Evolutionary conservation across 2,329 filamentous ascomycete genomes (phyloP).

Genomic region (Trichoderma semiorbis): DNA sequence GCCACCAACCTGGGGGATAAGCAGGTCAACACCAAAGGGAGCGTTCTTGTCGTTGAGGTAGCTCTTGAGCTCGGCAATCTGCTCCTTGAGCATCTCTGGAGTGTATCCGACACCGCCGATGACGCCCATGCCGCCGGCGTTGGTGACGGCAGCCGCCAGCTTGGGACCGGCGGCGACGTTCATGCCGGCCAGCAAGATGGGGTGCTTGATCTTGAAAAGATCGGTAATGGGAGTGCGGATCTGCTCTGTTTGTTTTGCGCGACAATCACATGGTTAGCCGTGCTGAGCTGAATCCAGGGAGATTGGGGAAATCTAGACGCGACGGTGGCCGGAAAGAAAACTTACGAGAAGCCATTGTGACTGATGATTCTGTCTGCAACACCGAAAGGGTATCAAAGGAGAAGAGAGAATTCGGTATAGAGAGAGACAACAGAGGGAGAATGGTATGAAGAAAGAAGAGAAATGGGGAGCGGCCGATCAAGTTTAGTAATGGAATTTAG

Average conservation of each 20-base stretch:
- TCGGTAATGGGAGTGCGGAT: conserved; percentile 91
- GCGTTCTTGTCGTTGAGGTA: conserved; percentile 86
- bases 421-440: background rate
- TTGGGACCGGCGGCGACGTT: conserved; percentile 97
- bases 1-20: conserved; percentile 92
- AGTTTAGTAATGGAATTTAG: conserved; percentile 2
- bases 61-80: conserved; percentile 90
- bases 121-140: conserved; percentile 93
- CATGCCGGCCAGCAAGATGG: conserved; percentile 94
- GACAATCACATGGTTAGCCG: conserved; percentile 6
- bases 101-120: conserved; percentile 96
- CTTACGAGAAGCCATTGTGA: conserved; percentile 73
- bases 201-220: conserved; percentile 97
- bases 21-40: conserved; percentile 89
- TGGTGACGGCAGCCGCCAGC: conserved; percentile 93
- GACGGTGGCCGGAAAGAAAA: background rate
- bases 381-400: conserved; percentile 21
- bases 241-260: conserved; percentile 34
- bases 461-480: background rate
- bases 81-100: conserved; percentile 92
- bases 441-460: background rate
- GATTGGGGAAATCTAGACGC: background rate
- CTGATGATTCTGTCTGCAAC: conserved; percentile 16
- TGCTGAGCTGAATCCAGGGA: background rate
- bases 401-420: background rate